These are phyloP conservation scores for Tulasnella sp. DNA, from an alignment of 768 basidiomycete genomes.

Conservation along the genomic window DNA sequence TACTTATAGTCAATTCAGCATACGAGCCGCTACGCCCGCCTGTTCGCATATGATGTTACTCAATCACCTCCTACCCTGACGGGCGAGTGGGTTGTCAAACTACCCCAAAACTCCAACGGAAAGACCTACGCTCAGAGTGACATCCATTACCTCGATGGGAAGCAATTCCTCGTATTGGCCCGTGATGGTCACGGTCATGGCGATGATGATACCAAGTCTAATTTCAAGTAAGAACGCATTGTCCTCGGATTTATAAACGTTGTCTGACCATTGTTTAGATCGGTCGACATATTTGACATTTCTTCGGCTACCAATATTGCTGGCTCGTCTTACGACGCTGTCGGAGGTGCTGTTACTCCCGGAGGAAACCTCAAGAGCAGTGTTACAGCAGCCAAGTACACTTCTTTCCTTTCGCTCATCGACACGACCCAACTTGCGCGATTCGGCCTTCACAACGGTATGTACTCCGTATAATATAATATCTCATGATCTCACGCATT, in stretches of 20 bases:
- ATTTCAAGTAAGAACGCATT: conserved; percentile 37
- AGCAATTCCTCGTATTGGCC: conserved; percentile 46
- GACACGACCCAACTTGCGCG: conserved; percentile 42
- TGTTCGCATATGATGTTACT: conserved; percentile 42
- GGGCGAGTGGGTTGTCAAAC: conserved; percentile 48
- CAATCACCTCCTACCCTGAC: conserved; percentile 29
- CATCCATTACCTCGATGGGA: conserved; percentile 40
- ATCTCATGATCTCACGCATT: too few relatives aligned
- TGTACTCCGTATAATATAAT: conserved; percentile 3
- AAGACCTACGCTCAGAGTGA: conserved; percentile 45
- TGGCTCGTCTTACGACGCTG: conserved; percentile 41
- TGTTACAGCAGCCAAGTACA: conserved; percentile 43
- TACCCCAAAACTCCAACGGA: conserved; percentile 39
- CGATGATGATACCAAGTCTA: conserved; percentile 36
- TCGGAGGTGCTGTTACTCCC: conserved; percentile 36
- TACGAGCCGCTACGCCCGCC: conserved; percentile 34
- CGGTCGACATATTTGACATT: conserved; percentile 48
- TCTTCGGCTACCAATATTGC: conserved; percentile 48
- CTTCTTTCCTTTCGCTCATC: conserved; percentile 43
- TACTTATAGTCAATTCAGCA: neutral
- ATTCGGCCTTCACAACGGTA: conserved; percentile 54
- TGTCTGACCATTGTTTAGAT: conserved; percentile 29
- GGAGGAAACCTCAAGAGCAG: conserved; percentile 35
- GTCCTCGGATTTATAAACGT: neutral
- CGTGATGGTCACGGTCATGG: conserved; percentile 51